phyloP scores from a whole-genome alignment of 768 basidiomycete genomes.

The Lentinula guzmanii region DNA sequence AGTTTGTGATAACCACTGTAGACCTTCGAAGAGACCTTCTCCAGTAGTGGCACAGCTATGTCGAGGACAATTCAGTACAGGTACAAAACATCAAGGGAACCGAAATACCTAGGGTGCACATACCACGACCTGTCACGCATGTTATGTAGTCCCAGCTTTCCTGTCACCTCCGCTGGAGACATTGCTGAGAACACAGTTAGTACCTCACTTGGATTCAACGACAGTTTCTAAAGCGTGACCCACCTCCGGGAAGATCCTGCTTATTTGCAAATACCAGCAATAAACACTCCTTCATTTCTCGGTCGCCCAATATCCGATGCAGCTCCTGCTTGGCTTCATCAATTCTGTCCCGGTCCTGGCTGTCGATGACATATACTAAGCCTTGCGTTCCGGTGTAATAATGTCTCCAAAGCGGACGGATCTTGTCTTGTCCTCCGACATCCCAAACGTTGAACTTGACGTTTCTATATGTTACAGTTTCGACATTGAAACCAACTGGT shows the following conservation, averaged over 20 bases:
- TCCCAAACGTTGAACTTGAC: slow-evolving; percentile 96
- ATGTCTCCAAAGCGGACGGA: slow-evolving; percentile 96
- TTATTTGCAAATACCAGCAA: slow-evolving; percentile 99
- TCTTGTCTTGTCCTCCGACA: slow-evolving; percentile 99
- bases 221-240: slow-evolving; percentile 17
- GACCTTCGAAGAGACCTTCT: slow-evolving; percentile 94
- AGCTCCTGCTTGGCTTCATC: slow-evolving; percentile 96
- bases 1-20: slow-evolving; percentile 96
- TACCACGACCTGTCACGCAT: slow-evolving; percentile 99
- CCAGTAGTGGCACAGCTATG: slow-evolving; percentile 91
- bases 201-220: neutral
- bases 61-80: neutral
- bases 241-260: slow-evolving; percentile 96
- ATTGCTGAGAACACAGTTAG: slow-evolving; percentile 53
- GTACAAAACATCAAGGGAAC: neutral
- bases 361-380: slow-evolving; percentile 97
- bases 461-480: slow-evolving; percentile 99
- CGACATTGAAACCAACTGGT: slow-evolving; percentile 95
- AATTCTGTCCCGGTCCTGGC: slow-evolving; percentile 90
- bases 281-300: slow-evolving; percentile 97
- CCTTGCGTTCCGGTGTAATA: slow-evolving; percentile 99
- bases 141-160: slow-evolving; percentile 89
- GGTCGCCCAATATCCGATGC: slow-evolving; percentile 91
- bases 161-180: slow-evolving; percentile 99
- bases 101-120: slow-evolving; percentile 89